phyloP scores from a whole-genome alignment of 2,329 filamentous ascomycete species.

The Colletotrichum melonis region DNA sequence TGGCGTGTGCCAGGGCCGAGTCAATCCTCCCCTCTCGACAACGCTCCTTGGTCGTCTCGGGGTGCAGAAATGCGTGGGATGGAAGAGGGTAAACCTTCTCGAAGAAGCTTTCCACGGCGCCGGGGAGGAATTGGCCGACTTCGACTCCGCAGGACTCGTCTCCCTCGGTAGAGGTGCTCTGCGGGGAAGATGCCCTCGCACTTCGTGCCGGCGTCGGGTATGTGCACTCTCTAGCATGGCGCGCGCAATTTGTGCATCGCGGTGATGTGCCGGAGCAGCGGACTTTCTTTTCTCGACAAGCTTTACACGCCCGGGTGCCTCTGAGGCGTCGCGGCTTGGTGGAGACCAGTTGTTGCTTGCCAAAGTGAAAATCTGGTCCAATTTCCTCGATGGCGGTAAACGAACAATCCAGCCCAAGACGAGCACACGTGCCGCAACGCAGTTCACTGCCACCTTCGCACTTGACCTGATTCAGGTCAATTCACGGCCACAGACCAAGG shows the following conservation, averaged over 20 bases:
- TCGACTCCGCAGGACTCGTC: neutral
- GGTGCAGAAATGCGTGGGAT: conserved; percentile 49
- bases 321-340: conserved; percentile 35
- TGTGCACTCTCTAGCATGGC: conserved; percentile 35
- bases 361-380: neutral
- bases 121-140: conserved; percentile 36
- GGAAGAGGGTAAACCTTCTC: conserved; percentile 40
- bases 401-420: conserved; percentile 48
- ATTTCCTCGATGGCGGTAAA: conserved; percentile 31
- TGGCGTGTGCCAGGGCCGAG: conserved; percentile 44
- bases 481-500: neutral
- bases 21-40: conserved; percentile 45
- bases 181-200: neutral
- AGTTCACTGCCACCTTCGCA: conserved; percentile 45
- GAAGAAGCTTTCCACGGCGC: conserved; percentile 41
- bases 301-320: conserved; percentile 40
- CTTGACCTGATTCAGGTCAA: conserved; percentile 33
- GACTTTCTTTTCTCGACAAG: conserved; percentile 42
- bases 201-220: conserved; percentile 35
- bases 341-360: conserved; percentile 29
- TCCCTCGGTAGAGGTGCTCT: conserved; percentile 21
- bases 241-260: conserved; percentile 39
- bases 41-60: conserved; percentile 45
- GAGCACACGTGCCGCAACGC: conserved; percentile 46
- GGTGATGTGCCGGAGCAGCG: conserved; percentile 40